Base-by-base conservation (phyloP, 495 filamentous ascomycete genomes). In the Penicillium manginii region DNA sequence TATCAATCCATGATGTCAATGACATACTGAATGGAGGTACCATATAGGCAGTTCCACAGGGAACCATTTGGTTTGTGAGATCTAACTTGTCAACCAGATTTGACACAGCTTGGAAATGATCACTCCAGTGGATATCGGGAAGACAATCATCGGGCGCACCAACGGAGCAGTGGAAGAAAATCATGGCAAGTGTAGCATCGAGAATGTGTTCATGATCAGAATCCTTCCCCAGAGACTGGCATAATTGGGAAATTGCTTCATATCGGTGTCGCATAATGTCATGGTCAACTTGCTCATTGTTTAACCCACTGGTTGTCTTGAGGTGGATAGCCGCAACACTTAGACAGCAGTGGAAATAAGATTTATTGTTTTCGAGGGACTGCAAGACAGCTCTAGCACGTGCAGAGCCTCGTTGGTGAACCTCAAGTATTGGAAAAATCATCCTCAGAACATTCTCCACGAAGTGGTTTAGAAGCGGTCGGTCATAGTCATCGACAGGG, bases 131-230 rank as follows among this genome's bases (percentile, higher is more conserved):
- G 59, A 98, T 97, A 66, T 98, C 94, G 3, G 92, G 92, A 12
- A 98, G 85, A 51, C 81, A 83, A 64, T 97, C 94, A 64, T 92
- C 89, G 4, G 88, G 84, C 47, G 89, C 81, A 33, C 94, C 94
- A 55, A 98, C 93, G 15, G 90, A 90, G 77, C 90, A 93, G 64
- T 97, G 93, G 81, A 97, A 98, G 78, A 98, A 92, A 59, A 97
- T 96, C 86, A 98, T 93, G 50, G 91, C 94, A 8, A 98, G 80
- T 1, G 93, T 92, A 2, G 94, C 92, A 74, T 98, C 94, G 12
- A 98, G 83, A 61, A 97, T 96, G 66, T 93, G 81, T 47, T 88
- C 82, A 71, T 96, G 92, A 59, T 97, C 79, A 61, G 84, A 83
- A 64, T 98, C 93, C 31, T 81, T 76, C 58, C 85, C 86, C 32